phyloP scores from a whole-genome alignment of 352 stramenopile genomes.

The Pythium vanterpoolii region DNA sequence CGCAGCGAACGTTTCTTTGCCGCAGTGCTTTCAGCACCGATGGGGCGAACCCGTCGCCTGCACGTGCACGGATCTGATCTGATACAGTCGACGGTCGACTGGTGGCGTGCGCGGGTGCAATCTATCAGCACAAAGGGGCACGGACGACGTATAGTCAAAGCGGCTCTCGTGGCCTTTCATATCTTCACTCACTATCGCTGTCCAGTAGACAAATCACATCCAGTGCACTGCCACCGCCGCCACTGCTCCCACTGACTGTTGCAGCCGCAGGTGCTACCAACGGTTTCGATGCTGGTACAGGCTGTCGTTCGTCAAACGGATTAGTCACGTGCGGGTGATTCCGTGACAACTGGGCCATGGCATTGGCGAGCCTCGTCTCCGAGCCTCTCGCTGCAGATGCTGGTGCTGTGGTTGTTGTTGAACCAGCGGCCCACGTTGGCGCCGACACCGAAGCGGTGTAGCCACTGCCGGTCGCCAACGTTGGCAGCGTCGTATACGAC shows the following conservation, averaged over 20 bases:
- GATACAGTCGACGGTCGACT: no score
- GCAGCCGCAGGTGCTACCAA: constrained; percentile 16
- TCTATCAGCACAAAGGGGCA: no score
- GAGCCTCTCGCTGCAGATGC: constrained; percentile 13
- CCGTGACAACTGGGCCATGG: constrained; percentile 59
- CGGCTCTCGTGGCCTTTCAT: constrained; percentile 2
- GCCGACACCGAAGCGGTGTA: no score
- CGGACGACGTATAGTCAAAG: constrained; percentile 7
- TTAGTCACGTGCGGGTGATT: constrained; percentile 55
- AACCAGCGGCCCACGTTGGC: not conserved
- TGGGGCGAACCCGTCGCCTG: no score
- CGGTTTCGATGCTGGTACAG: constrained; percentile 7
- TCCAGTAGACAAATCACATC: constrained; percentile 80
- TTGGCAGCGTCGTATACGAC: constrained; percentile 1
- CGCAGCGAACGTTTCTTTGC: no score
- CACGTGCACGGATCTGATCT: no score
- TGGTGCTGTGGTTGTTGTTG: not conserved
- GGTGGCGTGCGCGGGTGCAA: no score
- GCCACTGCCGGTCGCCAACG: not conserved
- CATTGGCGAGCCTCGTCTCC: constrained; percentile 48
- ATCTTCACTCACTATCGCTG: constrained; percentile 66
- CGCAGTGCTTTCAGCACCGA: no score
- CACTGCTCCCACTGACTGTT: not conserved
- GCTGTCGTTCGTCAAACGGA: constrained; percentile 40
- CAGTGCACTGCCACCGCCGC: constrained; percentile 25